Evolutionary conservation across 345 rosid genomes (phyloP).

Genomic region (Linum lewisii): DNA sequence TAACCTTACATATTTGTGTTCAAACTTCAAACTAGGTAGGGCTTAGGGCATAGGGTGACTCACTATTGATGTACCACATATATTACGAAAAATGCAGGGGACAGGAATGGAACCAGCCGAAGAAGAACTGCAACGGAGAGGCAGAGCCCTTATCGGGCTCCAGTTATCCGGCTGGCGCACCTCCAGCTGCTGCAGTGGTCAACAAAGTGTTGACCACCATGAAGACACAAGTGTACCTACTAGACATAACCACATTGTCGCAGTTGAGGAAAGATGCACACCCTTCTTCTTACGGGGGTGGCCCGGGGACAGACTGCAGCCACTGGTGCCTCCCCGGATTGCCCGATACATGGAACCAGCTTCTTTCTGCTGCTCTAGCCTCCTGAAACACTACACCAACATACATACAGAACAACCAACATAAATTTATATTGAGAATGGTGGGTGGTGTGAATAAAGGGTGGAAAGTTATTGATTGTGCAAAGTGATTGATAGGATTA

Average conservation of each 20-base stretch:
- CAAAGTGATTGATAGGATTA: too few species aligned
- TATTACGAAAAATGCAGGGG: background rate
- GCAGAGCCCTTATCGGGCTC: constrained; percentile 42
- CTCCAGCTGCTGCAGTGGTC: constrained; percentile 31
- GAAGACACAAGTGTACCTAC: constrained; percentile 36
- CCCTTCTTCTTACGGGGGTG: constrained; percentile 40
- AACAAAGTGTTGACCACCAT: constrained; percentile 30
- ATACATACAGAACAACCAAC: too few species aligned
- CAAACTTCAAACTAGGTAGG: too few species aligned
- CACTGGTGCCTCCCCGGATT: constrained; percentile 82
- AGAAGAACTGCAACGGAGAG: constrained; percentile 32
- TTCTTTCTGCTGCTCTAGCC: constrained; percentile 17
- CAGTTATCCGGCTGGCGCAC: constrained; percentile 21
- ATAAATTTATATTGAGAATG: too few species aligned
- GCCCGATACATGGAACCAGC: constrained; percentile 71
- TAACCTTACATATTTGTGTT: too few species aligned
- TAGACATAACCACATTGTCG: constrained; percentile 45
- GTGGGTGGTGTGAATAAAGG: too few species aligned
- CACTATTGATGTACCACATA: background rate
- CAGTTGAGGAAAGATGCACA: constrained; percentile 64
- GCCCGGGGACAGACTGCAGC: constrained; percentile 41
- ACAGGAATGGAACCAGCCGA: constrained; percentile 35
- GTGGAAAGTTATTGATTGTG: too few species aligned
- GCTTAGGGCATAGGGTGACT: too few species aligned
- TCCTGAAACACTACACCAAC: too few species aligned